Base-by-base conservation (phyloP, 768 basidiomycete species). In the Botryobasidium botryosum region DNA sequence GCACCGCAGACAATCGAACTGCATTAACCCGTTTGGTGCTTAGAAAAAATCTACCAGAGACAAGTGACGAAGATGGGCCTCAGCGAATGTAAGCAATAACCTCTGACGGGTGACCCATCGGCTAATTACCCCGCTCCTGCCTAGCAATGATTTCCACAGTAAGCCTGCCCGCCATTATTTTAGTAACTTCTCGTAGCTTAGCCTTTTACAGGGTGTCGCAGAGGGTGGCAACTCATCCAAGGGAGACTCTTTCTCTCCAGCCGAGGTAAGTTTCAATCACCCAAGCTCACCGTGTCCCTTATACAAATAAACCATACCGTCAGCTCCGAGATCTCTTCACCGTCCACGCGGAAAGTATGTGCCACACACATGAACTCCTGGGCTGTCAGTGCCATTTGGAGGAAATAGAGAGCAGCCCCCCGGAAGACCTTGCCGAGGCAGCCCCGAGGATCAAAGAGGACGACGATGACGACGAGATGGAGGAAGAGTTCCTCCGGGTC, bases 21-120 rank as follows among this genome's bases (percentile, higher is more conserved):
- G 37, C n/a, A n/a, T n/a, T 49, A 42, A 31, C 13, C 45, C 33
- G 27, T 25, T 26, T 46, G 2, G n/a, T n/a, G n/a, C n/a, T n/a
- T 53, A 85, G 83, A 87, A 62, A 88, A 91, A 64, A 86, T 92
- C 20, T 91, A 73, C 56, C 86, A 96, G 60, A 71, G 92, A 47
- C 91, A 96, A 61, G 77, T 96, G 25, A 94, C 86, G 15, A 97
- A 97, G 61, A 70, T 86, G 8, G 91, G 86, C 3, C 62, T 97
- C 38, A 88, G 86, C 51, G 75, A 84, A 51, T 85, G 83, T 85
- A 53, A 61, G 76, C 66, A 13, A 5, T 51, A 23, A 43, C 57
- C 46, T 47, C 60, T 57, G 46, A 46, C 23, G 31, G 50, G 17
- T 40, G 15, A 17, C 25, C 25, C 20, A 38, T 8, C 32, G 18